phyloP scores from a whole-genome alignment of 1,284 basidiomycete species.

The Lentinula novae-zelandiae region DNA sequence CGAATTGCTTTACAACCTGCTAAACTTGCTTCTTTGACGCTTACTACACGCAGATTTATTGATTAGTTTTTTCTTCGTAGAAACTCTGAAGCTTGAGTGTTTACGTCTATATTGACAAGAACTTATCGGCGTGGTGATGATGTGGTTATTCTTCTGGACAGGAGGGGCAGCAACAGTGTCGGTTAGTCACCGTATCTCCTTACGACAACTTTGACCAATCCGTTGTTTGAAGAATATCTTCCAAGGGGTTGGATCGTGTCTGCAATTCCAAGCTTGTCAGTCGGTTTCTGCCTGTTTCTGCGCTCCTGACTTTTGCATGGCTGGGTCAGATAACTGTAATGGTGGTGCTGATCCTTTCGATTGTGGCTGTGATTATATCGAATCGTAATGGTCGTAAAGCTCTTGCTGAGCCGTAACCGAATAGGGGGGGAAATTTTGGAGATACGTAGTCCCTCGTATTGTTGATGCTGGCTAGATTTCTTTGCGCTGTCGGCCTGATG shows the following conservation, averaged over 20 bases:
- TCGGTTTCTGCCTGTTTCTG: slow-evolving; percentile 8
- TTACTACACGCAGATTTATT: no score
- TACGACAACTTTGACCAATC: neutral
- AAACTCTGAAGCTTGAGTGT: no score
- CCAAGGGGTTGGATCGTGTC: neutral
- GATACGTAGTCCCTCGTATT: no score
- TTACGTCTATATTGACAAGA: no score
- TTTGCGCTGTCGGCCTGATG: slow-evolving; percentile 1
- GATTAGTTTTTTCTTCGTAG: no score
- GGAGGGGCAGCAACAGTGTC: slow-evolving; percentile 11
- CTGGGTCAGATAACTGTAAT: slow-evolving; percentile 9
- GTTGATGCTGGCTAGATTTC: no score
- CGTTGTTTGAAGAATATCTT: neutral
- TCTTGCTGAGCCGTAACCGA: neutral
- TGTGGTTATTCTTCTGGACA: no score
- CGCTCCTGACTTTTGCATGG: slow-evolving; percentile 9
- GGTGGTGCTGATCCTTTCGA: neutral
- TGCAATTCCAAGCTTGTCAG: slow-evolving; percentile 6
- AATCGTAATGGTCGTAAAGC: neutral
- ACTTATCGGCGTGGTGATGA: no score
- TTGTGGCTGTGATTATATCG: neutral
- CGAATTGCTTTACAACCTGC: no score
- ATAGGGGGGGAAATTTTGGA: neutral
- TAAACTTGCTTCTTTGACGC: no score
- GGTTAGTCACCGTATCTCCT: neutral